phyloP scores from a whole-genome alignment of 208 protist genomes.

The Zelonia costaricensis region DNA sequence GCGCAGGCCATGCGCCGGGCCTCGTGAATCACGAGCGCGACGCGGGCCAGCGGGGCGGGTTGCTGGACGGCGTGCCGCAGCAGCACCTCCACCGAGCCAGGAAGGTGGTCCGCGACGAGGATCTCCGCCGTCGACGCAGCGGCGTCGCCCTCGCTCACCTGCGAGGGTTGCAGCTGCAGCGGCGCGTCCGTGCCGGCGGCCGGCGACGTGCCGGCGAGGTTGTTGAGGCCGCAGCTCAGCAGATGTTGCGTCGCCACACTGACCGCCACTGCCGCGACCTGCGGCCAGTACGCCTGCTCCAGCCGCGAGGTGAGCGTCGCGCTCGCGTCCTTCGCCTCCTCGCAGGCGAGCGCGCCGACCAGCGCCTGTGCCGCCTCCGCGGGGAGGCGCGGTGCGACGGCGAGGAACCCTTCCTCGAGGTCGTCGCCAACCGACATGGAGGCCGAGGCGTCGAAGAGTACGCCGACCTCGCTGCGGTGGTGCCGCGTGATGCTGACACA shows the following conservation, averaged over 20 bases:
- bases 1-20: constrained; percentile 11
- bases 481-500: constrained; percentile 12
- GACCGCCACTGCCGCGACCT: constrained; percentile 6
- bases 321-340: not conserved
- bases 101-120: not conserved
- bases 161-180: not conserved
- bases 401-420: constrained; percentile 9
- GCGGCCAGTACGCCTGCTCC: constrained; percentile 14
- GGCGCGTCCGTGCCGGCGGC: not conserved
- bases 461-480: not conserved
- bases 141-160: no score
- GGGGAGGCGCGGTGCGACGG: constrained; percentile 5
- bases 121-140: no score
- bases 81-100: constrained; percentile 7
- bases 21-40: constrained; percentile 16
- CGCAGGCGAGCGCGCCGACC: not conserved
- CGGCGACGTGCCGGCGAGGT: not conserved
- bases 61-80: constrained; percentile 9
- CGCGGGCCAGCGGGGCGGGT: constrained; percentile 4
- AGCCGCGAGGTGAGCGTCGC: constrained; percentile 1
- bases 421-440: not conserved
- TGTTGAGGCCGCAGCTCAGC: not conserved
- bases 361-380: constrained; percentile 5
- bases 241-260: constrained; percentile 7
- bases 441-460: not conserved